Evolutionary conservation across 306 rosid species (phyloP).

Genomic region (Cicer arietinum): DNA sequence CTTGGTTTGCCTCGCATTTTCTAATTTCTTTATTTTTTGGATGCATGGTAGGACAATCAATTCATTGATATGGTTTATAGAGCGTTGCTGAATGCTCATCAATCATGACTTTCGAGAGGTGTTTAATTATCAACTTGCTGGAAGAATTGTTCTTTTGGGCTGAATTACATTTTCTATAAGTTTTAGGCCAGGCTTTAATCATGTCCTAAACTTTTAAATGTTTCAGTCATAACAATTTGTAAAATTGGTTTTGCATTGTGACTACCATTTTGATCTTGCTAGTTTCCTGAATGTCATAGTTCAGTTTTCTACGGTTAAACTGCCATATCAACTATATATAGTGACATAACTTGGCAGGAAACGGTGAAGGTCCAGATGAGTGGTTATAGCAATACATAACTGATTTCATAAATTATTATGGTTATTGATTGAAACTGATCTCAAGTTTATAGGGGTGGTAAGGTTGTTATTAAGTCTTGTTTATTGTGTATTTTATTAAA

Average conservation of each 20-base stretch:
- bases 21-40: constrained; percentile 19
- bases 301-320: constrained; percentile 37
- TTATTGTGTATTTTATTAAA: constrained; percentile 44
- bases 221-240: constrained; percentile 46
- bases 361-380: constrained; percentile 21
- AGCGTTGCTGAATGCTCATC: constrained; percentile 61
- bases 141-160: constrained; percentile 46
- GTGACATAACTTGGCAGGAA: constrained; percentile 47
- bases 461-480: constrained; percentile 46
- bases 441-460: constrained; percentile 39
- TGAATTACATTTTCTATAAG: constrained; percentile 40
- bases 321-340: constrained; percentile 26
- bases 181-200: constrained; percentile 49
- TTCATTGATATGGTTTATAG: constrained; percentile 62
- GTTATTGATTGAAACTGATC: constrained; percentile 37
- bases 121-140: constrained; percentile 35
- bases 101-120: constrained; percentile 48
- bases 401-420: constrained; percentile 44
- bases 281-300: constrained; percentile 42
- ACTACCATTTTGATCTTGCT: constrained; percentile 47
- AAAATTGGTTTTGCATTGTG: constrained; percentile 45
- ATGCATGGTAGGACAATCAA: constrained; percentile 59
- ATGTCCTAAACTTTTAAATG: constrained; percentile 43
- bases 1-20: neutral
- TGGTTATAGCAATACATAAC: constrained; percentile 37